Evolutionary conservation across 2,329 filamentous ascomycete genomes (phyloP).

Genomic region (Camptophora hylomeconis): DNA sequence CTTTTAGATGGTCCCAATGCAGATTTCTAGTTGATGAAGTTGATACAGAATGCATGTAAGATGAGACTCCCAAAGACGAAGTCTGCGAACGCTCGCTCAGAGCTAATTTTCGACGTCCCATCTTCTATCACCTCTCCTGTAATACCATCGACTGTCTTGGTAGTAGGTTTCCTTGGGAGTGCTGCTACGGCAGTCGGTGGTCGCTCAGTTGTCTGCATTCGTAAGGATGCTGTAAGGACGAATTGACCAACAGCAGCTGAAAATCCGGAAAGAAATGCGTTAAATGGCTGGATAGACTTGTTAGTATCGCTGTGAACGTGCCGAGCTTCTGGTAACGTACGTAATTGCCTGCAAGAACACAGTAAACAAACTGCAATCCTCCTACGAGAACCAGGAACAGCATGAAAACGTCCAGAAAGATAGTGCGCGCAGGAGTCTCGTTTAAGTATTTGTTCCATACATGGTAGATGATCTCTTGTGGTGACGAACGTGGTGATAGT

Average conservation of each 20-base stretch:
- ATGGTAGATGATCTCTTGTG: conserved; percentile 49
- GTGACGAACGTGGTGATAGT: conserved; percentile 26
- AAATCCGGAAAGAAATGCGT: conserved; percentile 94
- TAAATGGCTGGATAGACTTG: conserved; percentile 62
- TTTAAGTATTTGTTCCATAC: conserved; percentile 68
- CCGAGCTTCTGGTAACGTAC: conserved; percentile 52
- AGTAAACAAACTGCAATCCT: conserved; percentile 87
- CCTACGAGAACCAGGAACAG: conserved; percentile 74
- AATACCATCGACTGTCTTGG: conserved; percentile 18
- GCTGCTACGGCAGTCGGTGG: conserved; percentile 13
- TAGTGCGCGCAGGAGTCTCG: conserved; percentile 76
- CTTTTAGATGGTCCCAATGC: no score
- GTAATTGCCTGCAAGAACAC: conserved; percentile 82
- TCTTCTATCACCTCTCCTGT: conserved; percentile 14
- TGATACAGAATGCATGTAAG: conserved; percentile 96
- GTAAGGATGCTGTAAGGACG: conserved; percentile 77
- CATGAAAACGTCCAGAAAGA: conserved; percentile 87
- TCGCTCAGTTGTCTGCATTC: conserved; percentile 69
- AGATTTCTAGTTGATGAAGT: conserved; percentile 89
- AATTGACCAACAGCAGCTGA: conserved; percentile 92
- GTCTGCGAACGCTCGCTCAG: conserved; percentile 78
- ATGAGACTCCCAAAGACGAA: conserved; percentile 90
- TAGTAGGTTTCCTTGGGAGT: conserved; percentile 47
- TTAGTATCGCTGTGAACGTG: conserved; percentile 1
- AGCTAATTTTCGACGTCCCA: conserved; percentile 27